Evolutionary conservation across 805 yeast genomes (phyloP).

Genomic region (Nakazawaea holstii): DNA sequence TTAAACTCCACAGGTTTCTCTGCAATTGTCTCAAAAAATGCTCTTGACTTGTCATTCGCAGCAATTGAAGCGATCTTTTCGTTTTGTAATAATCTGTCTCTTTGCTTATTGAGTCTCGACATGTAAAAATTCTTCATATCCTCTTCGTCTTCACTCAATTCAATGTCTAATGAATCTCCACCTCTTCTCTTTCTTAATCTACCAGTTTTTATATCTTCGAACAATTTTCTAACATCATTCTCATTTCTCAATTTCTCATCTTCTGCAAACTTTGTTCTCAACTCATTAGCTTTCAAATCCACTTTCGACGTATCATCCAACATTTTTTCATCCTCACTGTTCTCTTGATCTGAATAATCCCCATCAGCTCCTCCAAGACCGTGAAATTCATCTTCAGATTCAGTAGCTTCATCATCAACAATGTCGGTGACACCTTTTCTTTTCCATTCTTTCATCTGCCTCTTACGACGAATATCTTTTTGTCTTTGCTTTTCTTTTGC

Average conservation of each 20-base stretch:
- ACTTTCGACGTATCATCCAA: slow-evolving; percentile 63
- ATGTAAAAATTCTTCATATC: slow-evolving; percentile 33
- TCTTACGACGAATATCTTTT: slow-evolving; percentile 19
- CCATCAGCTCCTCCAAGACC: slow-evolving; percentile 76
- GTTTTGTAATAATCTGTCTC: slow-evolving; percentile 41
- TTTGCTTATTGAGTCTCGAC: slow-evolving; percentile 35
- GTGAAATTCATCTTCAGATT: slow-evolving; percentile 85
- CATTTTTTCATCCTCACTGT: slow-evolving; percentile 75
- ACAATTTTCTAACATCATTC: slow-evolving; percentile 57
- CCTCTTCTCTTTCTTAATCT: slow-evolving; percentile 52
- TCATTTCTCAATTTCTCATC: slow-evolving; percentile 61
- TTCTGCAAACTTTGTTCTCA: slow-evolving; percentile 52
- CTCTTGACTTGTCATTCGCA: slow-evolving; percentile 51
- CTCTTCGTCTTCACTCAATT: slow-evolving; percentile 63
- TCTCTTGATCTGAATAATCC: slow-evolving; percentile 49
- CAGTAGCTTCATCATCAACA: slow-evolving; percentile 80
- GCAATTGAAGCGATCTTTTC: slow-evolving; percentile 37
- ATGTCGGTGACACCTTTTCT: slow-evolving; percentile 52
- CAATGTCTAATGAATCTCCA: slow-evolving; percentile 44
- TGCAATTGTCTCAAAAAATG: slow-evolving; percentile 62
- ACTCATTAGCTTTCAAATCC: slow-evolving; percentile 50
- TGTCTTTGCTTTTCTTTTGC: slow-evolving; percentile 20
- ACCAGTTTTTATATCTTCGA: slow-evolving; percentile 70
- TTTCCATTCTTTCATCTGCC: slow-evolving; percentile 47
- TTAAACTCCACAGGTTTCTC: slow-evolving; percentile 32